These are phyloP conservation scores for Amaranthus hypochondriacus DNA, from an alignment of 148 eudicot species.

Conservation along the genomic window DNA sequence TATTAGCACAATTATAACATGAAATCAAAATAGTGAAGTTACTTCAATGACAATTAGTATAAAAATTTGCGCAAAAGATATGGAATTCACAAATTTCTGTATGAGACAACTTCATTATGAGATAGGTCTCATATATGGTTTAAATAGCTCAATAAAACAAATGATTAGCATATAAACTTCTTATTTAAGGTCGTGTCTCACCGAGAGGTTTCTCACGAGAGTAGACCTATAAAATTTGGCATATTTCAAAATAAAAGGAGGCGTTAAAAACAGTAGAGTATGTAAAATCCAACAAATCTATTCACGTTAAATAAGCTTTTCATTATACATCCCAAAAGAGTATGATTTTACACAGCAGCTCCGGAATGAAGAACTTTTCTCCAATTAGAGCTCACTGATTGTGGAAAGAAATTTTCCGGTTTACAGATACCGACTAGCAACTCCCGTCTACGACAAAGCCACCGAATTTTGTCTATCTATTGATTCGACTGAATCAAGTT, in stretches of 20 bases:
- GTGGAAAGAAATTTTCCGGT: neutral
- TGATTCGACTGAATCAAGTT: slow-evolving; percentile 6
- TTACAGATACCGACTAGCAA: neutral
- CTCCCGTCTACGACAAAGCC: neutral
- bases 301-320: slow-evolving; percentile 5
- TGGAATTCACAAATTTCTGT: no score
- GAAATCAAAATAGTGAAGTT: no score
- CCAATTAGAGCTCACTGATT: slow-evolving; percentile 1
- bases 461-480: neutral
- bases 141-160: no score
- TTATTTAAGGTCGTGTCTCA: no score
- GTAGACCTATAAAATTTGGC: neutral
- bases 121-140: no score
- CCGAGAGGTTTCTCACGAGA: no score
- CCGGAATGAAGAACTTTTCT: slow-evolving; percentile 8
- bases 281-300: neutral
- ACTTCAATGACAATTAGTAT: no score
- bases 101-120: no score
- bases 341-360: slow-evolving; percentile 6
- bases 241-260: neutral
- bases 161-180: no score
- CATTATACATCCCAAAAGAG: slow-evolving; percentile 20
- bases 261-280: neutral
- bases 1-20: no score
- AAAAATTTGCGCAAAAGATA: no score